Conservation (phyloP, 2,329 filamentous ascomycete species). For the Lasiodiplodia gonubiensis region DNA sequence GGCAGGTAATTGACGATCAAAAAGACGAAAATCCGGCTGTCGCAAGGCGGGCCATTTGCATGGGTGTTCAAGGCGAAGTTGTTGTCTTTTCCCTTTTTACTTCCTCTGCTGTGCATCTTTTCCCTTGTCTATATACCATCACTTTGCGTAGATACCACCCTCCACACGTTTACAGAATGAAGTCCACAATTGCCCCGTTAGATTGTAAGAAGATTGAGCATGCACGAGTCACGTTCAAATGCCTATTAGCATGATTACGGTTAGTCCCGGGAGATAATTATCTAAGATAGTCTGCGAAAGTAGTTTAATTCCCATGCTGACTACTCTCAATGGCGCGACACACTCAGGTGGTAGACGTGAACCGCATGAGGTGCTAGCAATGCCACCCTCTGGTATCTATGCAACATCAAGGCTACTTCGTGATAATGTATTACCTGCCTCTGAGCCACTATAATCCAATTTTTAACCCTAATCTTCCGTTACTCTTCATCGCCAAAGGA, state of each 20-base stretch:
- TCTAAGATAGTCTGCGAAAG: too few relatives aligned
- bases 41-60: slow-evolving; percentile 7
- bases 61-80: slow-evolving; percentile 22
- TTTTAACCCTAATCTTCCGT: not conserved
- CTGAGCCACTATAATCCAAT: not conserved
- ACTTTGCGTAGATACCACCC: slow-evolving; percentile 25
- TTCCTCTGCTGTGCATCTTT: slow-evolving; percentile 8
- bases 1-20: slow-evolving; percentile 7
- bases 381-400: too few relatives aligned
- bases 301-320: too few relatives aligned
- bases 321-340: not conserved
- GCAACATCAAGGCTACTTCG: not conserved
- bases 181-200: not conserved
- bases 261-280: not conserved
- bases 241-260: not conserved
- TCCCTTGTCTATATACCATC: slow-evolving; percentile 22
- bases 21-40: not conserved
- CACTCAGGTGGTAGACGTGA: not conserved
- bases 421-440: not conserved
- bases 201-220: not conserved
- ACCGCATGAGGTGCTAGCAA: not conserved
- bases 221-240: not conserved
- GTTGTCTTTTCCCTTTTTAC: slow-evolving; percentile 15
- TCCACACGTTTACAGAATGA: slow-evolving; percentile 12
- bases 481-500: slow-evolving; percentile 41